Evolutionary conservation across 1,139 yeast genomes (phyloP), one percentile per base, ranked within the genome.

Genomic region (Kodamaea arcana): DNA sequence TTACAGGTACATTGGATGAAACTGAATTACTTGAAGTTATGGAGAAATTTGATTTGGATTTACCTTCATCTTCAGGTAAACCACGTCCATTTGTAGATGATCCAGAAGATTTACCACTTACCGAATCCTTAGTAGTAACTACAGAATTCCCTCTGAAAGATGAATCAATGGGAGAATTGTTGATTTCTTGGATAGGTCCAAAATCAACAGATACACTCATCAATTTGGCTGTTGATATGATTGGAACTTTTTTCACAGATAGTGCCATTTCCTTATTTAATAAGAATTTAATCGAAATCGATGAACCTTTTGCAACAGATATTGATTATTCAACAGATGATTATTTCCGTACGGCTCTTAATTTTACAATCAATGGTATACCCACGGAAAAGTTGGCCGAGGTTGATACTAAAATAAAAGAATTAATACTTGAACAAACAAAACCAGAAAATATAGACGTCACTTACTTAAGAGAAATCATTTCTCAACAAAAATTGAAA

Each of bases 111-210:
- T 62, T 65, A 9, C 73, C 72, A 3, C 67, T 73, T 34, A 58
- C 51, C n/a, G 52, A 53, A 26, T 65, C 70, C 4, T 47, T 64
- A 3, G 62, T 73, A 13, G 70, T 74, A 31, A 69, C 65, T 8
- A 74, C 88, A 22, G 83, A 79, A 41, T 92, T 92, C 52, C 96
- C 98, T 1, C 97, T 92, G 47, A 72, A 77, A 36, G 97, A 88
- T 52, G 97, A 88, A 56, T 71, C 85, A 5, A 77, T 80, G 60
- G 95, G 96, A 21, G 95, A 86, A 48, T 55, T 86, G 1, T 54
- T 74, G 22, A 62, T 92, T 24, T 66, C 84, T 2, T 92, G 96
- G 94, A 72, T 86, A 36, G 97, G 97, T 8, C 95, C 95, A 3
- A 60, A 65, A 13, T 74, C 75, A 21, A 55, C 62, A 13, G 78